Percentiles rank a stretch among this genome's conserved stretches.
Conservation (phyloP, 768 basidiomycete species). For the Suillus americanus region DNA sequence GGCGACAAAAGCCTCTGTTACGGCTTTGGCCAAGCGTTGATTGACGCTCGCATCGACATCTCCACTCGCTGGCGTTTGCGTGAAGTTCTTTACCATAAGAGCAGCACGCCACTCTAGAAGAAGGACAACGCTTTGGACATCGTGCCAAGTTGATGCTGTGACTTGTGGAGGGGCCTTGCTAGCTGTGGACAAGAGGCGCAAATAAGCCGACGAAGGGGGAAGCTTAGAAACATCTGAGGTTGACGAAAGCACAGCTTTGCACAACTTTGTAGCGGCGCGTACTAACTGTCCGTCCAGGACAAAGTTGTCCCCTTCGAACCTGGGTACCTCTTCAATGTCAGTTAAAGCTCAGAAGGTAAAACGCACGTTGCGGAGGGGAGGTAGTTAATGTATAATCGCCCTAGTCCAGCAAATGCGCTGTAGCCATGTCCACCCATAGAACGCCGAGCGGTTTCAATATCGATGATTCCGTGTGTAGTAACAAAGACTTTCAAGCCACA, state of each 20-base stretch:
- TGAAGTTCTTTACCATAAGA: conserved; percentile 44
- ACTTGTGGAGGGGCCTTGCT: conserved; percentile 20
- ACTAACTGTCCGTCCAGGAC: conserved; percentile 76
- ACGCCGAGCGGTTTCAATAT: conserved; percentile 64
- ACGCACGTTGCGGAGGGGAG: conserved; percentile 64
- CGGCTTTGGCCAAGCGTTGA: conserved; percentile 59
- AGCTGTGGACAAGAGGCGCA: conserved; percentile 46
- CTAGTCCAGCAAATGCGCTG: conserved; percentile 67
- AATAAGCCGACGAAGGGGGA: conserved; percentile 37
- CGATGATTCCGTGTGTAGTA: conserved; percentile 49
- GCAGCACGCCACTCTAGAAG: conserved; percentile 71
- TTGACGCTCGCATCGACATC: conserved; percentile 51
- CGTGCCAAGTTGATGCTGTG: conserved; percentile 34
- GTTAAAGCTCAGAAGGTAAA: not conserved
- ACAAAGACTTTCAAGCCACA: conserved; percentile 68
- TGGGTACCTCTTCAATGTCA: conserved; percentile 19
- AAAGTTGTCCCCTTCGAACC: conserved; percentile 80
- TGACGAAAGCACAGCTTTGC: conserved; percentile 41
- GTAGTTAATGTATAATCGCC: conserved; percentile 62
- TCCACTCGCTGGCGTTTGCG: conserved; percentile 32
- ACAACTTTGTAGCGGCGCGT: conserved; percentile 66
- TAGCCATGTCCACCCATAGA: conserved; percentile 80
- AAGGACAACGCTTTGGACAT: conserved; percentile 38
- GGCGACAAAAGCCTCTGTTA: conserved; percentile 71
- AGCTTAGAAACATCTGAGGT: conserved; percentile 31